These are phyloP conservation scores for Aspergillus biplanus DNA, from an alignment of 495 filamentous ascomycete species.

Conservation along the genomic window DNA sequence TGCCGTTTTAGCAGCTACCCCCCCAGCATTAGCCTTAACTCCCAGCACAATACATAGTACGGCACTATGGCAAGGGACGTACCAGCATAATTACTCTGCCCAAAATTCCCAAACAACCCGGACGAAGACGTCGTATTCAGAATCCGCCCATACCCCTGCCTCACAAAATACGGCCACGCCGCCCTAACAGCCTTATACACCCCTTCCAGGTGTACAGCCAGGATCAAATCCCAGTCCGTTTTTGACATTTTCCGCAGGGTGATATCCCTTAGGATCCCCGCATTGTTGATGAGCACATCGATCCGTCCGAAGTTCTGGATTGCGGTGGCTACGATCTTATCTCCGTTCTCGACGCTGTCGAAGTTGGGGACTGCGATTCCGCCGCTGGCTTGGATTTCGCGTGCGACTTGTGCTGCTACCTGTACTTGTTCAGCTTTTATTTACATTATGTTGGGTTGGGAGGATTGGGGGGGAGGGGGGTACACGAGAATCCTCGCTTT, in stretches of 20 bases:
- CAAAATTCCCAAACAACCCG: slow-evolving; percentile 93
- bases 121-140: slow-evolving; percentile 96
- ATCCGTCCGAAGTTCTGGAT: slow-evolving; percentile 89
- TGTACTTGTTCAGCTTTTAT: slow-evolving; percentile 57
- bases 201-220: slow-evolving; percentile 90
- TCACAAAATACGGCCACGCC: slow-evolving; percentile 96
- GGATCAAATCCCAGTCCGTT: slow-evolving; percentile 92
- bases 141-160: slow-evolving; percentile 94
- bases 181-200: slow-evolving; percentile 91
- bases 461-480: background rate
- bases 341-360: slow-evolving; percentile 92
- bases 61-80: slow-evolving; percentile 14
- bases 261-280: slow-evolving; percentile 93
- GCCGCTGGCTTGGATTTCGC: slow-evolving; percentile 88
- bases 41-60: slow-evolving; percentile 4
- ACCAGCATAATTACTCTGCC: slow-evolving; percentile 94
- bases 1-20: slow-evolving; percentile 89
- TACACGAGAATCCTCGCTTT: slow-evolving; percentile 54
- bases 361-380: slow-evolving; percentile 98
- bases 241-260: slow-evolving; percentile 99
- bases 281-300: slow-evolving; percentile 96
- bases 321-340: slow-evolving; percentile 93
- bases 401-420: slow-evolving; percentile 93
- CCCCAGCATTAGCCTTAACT: too few relatives aligned
- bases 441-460: slow-evolving; percentile 61